Conservation (phyloP, 2,329 filamentous ascomycete genomes). For the Sporothrix sp. region DNA sequence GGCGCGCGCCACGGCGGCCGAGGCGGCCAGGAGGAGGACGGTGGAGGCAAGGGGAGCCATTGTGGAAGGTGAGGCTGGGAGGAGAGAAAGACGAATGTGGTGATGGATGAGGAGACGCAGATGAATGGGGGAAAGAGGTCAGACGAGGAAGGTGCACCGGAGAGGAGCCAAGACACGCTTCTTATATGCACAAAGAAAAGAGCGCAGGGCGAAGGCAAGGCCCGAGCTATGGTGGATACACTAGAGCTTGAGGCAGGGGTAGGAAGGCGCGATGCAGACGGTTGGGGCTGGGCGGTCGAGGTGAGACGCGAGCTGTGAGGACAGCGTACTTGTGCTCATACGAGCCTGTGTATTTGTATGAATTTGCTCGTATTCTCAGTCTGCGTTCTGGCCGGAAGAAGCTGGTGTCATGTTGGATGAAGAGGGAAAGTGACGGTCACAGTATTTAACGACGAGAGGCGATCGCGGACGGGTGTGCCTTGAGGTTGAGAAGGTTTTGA, state of each 20-base stretch:
- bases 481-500: too few species aligned
- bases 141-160: background rate
- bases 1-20: constrained; percentile 33
- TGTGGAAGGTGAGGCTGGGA: background rate
- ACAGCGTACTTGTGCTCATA: too few species aligned
- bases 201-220: background rate
- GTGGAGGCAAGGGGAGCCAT: constrained; percentile 31
- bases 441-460: too few species aligned
- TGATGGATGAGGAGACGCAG: background rate
- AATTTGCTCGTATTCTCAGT: too few species aligned
- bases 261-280: background rate
- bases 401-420: too few species aligned
- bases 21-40: constrained; percentile 29
- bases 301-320: too few species aligned
- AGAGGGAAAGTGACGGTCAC: too few species aligned
- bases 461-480: too few species aligned
- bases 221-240: background rate
- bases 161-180: constrained; percentile 9
- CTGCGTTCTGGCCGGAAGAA: too few species aligned
- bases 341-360: too few species aligned
- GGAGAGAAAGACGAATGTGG: background rate
- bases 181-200: constrained; percentile 9
- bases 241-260: too few species aligned
- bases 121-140: background rate
- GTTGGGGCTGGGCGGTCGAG: too few species aligned